Evolutionary conservation across 148 eudicot genomes (phyloP).

Genomic region (Beta vulgaris): DNA sequence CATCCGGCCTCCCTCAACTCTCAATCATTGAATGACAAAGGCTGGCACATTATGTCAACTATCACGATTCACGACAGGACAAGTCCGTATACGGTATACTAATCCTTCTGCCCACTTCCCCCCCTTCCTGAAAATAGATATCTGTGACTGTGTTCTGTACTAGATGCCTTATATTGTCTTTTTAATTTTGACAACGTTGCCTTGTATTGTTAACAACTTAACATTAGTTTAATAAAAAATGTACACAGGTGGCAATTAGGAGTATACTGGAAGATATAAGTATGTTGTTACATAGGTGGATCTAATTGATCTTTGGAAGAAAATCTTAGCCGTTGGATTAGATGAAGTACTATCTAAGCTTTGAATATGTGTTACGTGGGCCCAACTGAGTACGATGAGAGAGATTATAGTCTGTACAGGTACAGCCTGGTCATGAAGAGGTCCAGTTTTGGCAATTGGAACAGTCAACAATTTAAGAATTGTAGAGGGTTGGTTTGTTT

Average conservation of each 20-base stretch:
- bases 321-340: constrained; percentile 7
- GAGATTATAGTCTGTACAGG: too few relatives aligned
- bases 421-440: constrained; percentile 24
- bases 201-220: neutral
- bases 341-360: neutral
- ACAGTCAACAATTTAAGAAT: constrained; percentile 9
- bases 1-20: too few relatives aligned
- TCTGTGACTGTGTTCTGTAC: neutral
- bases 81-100: constrained; percentile 5
- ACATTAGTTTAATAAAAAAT: neutral
- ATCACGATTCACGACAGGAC: constrained; percentile 9
- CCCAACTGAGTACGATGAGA: neutral
- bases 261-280: neutral
- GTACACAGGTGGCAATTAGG: neutral
- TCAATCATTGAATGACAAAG: constrained; percentile 7
- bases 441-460: constrained; percentile 26
- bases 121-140: neutral
- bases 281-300: neutral
- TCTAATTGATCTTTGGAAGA: neutral
- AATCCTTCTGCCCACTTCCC: neutral
- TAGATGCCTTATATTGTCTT: neutral
- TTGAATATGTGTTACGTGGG: neutral
- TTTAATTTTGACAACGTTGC: too few relatives aligned
- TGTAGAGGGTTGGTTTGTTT: neutral
- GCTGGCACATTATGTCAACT: constrained; percentile 7